Evolutionary conservation across 179 eudicot genomes (phyloP).

Genomic region (Silene coronaria): DNA sequence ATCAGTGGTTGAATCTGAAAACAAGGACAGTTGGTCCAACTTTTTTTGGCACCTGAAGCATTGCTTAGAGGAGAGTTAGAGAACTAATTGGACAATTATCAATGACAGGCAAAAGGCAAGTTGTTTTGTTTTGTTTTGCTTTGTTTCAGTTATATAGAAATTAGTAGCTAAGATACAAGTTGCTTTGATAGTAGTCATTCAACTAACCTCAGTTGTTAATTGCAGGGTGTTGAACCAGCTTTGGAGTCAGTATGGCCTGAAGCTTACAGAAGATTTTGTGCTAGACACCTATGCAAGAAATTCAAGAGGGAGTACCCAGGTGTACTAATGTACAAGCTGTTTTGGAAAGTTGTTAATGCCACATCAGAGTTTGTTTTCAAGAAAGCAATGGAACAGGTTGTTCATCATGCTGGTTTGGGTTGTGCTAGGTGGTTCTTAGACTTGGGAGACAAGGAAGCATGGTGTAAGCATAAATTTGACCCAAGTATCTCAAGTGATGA

Average conservation of each 20-base stretch:
- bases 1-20: background rate
- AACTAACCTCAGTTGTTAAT: too few species aligned
- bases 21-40: background rate
- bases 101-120: too few species aligned
- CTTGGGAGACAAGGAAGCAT: background rate
- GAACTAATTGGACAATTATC: too few species aligned
- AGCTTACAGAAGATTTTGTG: too few species aligned
- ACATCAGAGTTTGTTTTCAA: background rate
- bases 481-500: background rate
- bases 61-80: too few species aligned
- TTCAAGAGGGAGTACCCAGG: background rate
- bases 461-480: background rate
- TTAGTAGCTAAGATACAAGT: too few species aligned
- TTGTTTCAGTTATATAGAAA: too few species aligned
- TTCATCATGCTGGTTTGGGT: too few species aligned
- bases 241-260: too few species aligned
- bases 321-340: background rate
- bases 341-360: background rate
- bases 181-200: too few species aligned
- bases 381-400: constrained; percentile 8
- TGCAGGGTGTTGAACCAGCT: too few species aligned
- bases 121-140: background rate
- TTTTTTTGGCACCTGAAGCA: background rate
- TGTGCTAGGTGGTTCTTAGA: background rate
- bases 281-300: too few species aligned